Percentiles rank a stretch among this genome's conserved stretches.
phyloP scores from a whole-genome alignment of 2,329 filamentous ascomycete genomes.

The Pyrenochaeta sp. region DNA sequence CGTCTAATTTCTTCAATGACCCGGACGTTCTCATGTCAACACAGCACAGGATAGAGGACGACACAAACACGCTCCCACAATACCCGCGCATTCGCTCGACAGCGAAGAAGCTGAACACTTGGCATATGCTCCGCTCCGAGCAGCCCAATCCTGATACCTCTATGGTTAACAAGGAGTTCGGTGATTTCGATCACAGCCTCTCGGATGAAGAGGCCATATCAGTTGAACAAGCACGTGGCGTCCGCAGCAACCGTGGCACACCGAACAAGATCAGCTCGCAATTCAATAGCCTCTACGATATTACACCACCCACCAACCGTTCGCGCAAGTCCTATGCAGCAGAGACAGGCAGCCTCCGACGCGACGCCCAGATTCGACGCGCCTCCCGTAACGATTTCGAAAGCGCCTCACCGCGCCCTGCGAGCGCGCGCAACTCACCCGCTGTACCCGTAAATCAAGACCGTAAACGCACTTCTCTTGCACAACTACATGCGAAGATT shows the following conservation, averaged over 20 bases:
- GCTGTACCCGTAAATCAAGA: slow-evolving; percentile 43
- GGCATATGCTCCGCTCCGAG: slow-evolving; percentile 48
- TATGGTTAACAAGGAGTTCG: slow-evolving; percentile 51
- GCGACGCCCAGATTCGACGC: slow-evolving; percentile 56
- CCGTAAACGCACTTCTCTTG: slow-evolving; percentile 58
- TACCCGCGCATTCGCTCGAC: slow-evolving; percentile 48
- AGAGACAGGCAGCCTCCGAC: slow-evolving; percentile 51
- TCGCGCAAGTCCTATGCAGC: slow-evolving; percentile 45
- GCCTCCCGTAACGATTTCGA: slow-evolving; percentile 54
- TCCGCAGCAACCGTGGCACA: slow-evolving; percentile 48
- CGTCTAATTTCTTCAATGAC: slow-evolving; percentile 43
- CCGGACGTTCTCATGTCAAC: slow-evolving; percentile 51
- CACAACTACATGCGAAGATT: slow-evolving; percentile 65
- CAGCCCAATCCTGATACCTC: slow-evolving; percentile 47
- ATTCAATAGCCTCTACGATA: slow-evolving; percentile 59
- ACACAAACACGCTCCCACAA: slow-evolving; percentile 43
- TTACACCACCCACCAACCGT: slow-evolving; percentile 53
- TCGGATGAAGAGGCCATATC: slow-evolving; percentile 59
- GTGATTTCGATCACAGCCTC: slow-evolving; percentile 52
- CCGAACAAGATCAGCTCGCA: slow-evolving; percentile 59
- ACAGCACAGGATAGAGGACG: slow-evolving; percentile 48
- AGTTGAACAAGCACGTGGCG: slow-evolving; percentile 65
- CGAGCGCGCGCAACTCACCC: slow-evolving; percentile 47
- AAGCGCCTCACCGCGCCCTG: slow-evolving; percentile 48
- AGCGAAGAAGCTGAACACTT: slow-evolving; percentile 49